Percentiles rank a stretch among this genome's conserved stretches.
phyloP scores from a whole-genome alignment of 2,329 filamentous ascomycete genomes.

The Fusarium illudens region DNA sequence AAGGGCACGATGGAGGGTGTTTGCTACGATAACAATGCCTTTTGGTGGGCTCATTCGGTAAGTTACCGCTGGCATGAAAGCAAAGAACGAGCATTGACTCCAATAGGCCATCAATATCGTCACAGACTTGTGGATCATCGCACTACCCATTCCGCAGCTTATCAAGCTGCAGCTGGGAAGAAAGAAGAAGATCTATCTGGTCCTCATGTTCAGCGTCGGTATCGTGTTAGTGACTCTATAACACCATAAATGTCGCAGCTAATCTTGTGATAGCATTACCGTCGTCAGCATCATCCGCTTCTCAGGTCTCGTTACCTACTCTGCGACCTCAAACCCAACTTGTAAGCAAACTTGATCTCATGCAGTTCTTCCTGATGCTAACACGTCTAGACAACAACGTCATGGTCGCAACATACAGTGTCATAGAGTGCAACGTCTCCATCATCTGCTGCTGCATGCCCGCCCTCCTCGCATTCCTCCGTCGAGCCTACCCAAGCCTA shows the following conservation, averaged over 20 bases:
- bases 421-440: conserved; percentile 1
- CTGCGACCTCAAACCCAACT: background rate
- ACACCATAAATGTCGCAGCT: background rate
- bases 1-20: background rate
- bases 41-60: background rate
- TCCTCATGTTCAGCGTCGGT: background rate
- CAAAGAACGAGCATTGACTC: background rate
- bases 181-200: background rate
- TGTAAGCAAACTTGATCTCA: background rate
- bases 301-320: conserved; percentile 1
- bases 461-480: background rate
- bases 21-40: background rate
- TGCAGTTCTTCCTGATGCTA: background rate
- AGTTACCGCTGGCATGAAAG: background rate
- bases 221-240: background rate
- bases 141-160: background rate
- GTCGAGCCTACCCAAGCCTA: background rate
- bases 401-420: conserved; percentile 4
- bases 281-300: conserved; percentile 1
- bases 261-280: background rate
- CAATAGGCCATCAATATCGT: background rate
- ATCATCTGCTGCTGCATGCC: conserved; percentile 5
- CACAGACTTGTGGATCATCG: background rate
- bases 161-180: background rate
- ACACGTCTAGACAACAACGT: background rate